A percentile compares a stretch with the other conserved stretches of the same genome.
phyloP scores from a whole-genome alignment of 805 yeast genomes.

The Yarrowia divulgata region DNA sequence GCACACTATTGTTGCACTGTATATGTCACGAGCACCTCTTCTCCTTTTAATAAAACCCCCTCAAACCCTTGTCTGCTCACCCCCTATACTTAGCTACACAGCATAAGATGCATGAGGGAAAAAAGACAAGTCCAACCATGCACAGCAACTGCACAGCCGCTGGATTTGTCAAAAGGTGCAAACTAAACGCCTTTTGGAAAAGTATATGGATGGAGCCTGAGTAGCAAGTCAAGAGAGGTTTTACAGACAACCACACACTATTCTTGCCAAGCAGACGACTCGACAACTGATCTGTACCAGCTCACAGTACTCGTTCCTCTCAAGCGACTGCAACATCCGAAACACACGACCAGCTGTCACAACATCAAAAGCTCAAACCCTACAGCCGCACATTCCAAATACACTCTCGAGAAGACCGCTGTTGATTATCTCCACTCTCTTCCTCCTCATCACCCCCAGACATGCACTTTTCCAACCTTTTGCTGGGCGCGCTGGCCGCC shows the following conservation, averaged over 20 bases:
- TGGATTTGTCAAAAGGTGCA: neutral
- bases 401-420: neutral
- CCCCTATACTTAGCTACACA: neutral
- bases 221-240: neutral
- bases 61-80: neutral
- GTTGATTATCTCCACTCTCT: neutral
- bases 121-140: conserved; percentile 24
- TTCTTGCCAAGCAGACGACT: too few species aligned
- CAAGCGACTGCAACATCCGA: too few species aligned
- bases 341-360: neutral
- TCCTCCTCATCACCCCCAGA: neutral
- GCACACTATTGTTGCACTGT: too few species aligned
- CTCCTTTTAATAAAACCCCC: neutral
- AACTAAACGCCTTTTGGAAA: neutral
- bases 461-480: conserved; percentile 27
- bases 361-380: neutral
- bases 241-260: too few species aligned
- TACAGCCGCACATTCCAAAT: conserved; percentile 19
- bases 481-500: conserved; percentile 25
- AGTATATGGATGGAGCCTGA: conserved; percentile 26
- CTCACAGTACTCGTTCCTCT: too few species aligned
- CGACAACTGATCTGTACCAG: too few species aligned
- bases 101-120: conserved; percentile 17
- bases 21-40: too few species aligned
- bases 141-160: conserved; percentile 39